These are phyloP conservation scores for Drosera capensis DNA, from an alignment of 148 eudicot genomes.

Conservation along the genomic window DNA sequence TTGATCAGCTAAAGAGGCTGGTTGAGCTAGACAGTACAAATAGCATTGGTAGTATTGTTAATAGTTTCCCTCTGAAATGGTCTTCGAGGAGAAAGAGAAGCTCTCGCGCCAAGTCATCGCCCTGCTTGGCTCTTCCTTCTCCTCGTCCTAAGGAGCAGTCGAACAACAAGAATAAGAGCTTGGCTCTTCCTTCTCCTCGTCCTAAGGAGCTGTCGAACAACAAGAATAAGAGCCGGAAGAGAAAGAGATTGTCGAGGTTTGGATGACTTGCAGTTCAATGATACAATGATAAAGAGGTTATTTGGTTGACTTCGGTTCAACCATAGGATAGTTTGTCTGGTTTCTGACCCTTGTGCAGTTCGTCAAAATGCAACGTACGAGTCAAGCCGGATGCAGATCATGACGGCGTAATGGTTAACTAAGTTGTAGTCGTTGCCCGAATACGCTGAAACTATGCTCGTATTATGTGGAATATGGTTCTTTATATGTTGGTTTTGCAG, in stretches of 20 bases:
- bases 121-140: slow-evolving; percentile 12
- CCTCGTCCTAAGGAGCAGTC: slow-evolving; percentile 7
- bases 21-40: slow-evolving; percentile 38
- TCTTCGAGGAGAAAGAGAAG: slow-evolving; percentile 43
- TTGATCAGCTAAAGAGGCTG: slow-evolving; percentile 49
- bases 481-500: no score
- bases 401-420: no score
- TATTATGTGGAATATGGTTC: no score
- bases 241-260: slow-evolving; percentile 38
- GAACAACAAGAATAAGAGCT: slow-evolving; percentile 15
- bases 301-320: neutral
- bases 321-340: no score
- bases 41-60: slow-evolving; percentile 38
- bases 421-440: no score
- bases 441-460: no score
- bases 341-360: no score
- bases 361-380: no score
- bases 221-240: slow-evolving; percentile 23
- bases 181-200: no score
- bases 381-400: no score
- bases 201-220: slow-evolving; percentile 9
- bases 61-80: slow-evolving; percentile 58
- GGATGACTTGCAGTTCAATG: neutral
- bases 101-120: slow-evolving; percentile 18
- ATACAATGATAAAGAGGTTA: neutral